phyloP scores from a whole-genome alignment of 352 stramenopile genomes.

The Globisporangium polare region DNA sequence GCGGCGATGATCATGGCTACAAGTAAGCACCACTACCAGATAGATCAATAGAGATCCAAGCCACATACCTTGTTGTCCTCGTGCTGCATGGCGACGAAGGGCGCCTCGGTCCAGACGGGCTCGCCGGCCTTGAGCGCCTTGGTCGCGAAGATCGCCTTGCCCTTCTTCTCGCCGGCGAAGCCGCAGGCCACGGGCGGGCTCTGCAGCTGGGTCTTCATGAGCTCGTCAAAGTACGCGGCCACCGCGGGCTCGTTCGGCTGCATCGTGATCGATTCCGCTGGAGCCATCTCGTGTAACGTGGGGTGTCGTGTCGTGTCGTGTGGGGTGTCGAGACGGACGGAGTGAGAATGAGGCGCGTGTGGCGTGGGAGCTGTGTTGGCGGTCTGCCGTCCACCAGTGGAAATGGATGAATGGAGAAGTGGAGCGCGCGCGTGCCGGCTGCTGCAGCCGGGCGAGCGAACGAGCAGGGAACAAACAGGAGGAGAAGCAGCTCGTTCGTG shows the following conservation, averaged over 20 bases:
- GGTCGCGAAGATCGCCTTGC: conserved; percentile 68
- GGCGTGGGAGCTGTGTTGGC: not conserved
- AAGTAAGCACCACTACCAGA: not conserved
- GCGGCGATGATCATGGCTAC: not conserved
- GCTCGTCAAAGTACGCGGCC: conserved; percentile 58
- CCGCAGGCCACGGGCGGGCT: conserved; percentile 52
- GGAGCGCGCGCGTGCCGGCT: not conserved
- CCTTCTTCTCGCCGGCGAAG: conserved; percentile 46
- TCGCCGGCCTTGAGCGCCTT: conserved; percentile 56
- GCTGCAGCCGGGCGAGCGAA: not conserved
- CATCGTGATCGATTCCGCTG: conserved; percentile 20
- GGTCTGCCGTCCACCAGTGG: conserved; percentile 4
- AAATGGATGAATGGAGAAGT: conserved; percentile 6
- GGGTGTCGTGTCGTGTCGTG: not conserved
- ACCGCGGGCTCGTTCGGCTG: conserved; percentile 40
- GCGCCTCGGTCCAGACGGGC: conserved; percentile 51
- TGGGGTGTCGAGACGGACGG: not conserved
- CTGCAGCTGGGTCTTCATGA: conserved; percentile 49
- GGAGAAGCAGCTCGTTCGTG: not conserved
- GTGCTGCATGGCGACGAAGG: conserved; percentile 71
- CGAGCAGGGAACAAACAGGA: conserved; percentile 5
- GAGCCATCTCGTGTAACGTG: not conserved
- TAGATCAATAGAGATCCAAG: not conserved
- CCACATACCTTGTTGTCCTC: conserved; percentile 62
- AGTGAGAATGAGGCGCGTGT: not conserved